phyloP scores from a whole-genome alignment of 371 early-diverging fungal species.

The Zopfochytrium polystomum region DNA sequence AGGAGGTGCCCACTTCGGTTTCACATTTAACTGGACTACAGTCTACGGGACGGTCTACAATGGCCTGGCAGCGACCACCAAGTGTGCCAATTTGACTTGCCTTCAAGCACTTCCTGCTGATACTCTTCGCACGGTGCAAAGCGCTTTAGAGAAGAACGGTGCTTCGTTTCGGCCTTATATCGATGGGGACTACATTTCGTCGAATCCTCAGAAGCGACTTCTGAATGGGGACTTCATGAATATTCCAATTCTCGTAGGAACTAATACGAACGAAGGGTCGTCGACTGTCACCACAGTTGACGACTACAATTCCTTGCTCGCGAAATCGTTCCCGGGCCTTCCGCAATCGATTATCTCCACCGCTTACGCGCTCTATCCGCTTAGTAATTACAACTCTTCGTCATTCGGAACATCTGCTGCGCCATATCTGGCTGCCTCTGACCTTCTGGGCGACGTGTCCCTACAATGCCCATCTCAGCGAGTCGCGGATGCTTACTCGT shows the following conservation, averaged over 20 bases:
- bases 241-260: neutral
- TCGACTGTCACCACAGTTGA: neutral
- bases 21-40: neutral
- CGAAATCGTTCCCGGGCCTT: neutral
- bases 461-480: neutral
- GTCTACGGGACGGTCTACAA: neutral
- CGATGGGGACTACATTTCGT: neutral
- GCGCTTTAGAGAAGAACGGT: too few relatives aligned
- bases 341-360: neutral
- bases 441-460: neutral
- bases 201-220: neutral
- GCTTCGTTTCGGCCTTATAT: too few relatives aligned
- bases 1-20: neutral
- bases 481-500: neutral
- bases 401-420: too few relatives aligned
- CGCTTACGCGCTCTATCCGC: neutral
- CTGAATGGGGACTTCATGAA: neutral
- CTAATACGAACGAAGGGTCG: neutral
- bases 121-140: too few relatives aligned
- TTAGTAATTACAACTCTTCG: too few relatives aligned
- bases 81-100: neutral
- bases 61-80: neutral
- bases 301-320: neutral
- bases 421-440: neutral
- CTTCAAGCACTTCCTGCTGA: neutral